Base-by-base conservation (phyloP, 257 asterid species). In the Eustoma russellianum region DNA sequence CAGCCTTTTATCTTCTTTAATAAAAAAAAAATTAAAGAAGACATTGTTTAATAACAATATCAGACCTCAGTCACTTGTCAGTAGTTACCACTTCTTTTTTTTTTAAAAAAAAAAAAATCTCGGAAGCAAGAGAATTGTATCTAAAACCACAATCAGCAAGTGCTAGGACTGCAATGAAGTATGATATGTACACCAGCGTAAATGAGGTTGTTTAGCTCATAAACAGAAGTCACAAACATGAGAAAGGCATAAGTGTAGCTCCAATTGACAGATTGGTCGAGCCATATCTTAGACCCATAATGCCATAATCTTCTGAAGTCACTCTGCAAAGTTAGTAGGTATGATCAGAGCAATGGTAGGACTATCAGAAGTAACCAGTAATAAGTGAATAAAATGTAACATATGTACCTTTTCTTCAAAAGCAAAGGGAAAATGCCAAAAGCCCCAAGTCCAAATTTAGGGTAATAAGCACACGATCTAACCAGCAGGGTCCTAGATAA, bases 201-300 rank as follows among this genome's bases (percentile, higher is more conserved):
- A 52, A 48, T 38, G 43, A 56, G 24, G 14, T 46, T 30, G 61
- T 46, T 53, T 17, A 49, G 34, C 63, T 47, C 7, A 50, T 49
- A 43, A 65, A 16, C 48, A 15, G 28, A 59, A 48, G 58, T 56
- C 62, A 67, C 77, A 18, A 74, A 88, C 97, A 68, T 52, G 86
- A 52, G 46, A 78, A 80, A 51, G 97, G 97, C 70, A 69, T 62
- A 35, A 80, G 57, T 51, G 91, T 78, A 52, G 94, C 97, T 68
- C 95, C 97, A 66, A 82, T 67, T 0, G 95, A 85, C 48, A 88
- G 74, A 67, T 88, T 88, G 59, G 95, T 58, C 50, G 97, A 85
- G 64, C 97, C 97, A 74, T 88, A 88, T 82, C 97, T 81, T 86
- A 88, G 66, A 67, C 97, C 97, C 83, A 88, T 73, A 51, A 77